Evolutionary conservation across 371 early-diverging fungal genomes (phyloP).

Genomic region (Mortierella sp.): DNA sequence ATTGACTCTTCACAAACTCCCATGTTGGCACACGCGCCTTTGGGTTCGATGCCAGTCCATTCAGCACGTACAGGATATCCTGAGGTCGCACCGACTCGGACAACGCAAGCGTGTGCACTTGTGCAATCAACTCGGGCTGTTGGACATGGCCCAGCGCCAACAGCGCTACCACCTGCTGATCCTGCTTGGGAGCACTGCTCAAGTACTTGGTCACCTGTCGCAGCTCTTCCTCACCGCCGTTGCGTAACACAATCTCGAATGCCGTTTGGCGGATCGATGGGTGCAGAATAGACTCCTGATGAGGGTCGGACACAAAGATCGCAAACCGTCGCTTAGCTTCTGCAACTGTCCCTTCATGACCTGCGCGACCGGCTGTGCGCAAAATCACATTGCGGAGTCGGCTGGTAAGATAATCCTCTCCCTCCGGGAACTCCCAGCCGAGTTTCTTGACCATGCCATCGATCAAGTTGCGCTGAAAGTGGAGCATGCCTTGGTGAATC

Average conservation of each 20-base stretch:
- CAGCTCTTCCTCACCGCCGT: conserved; percentile 81
- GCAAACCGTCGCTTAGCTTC: conserved; percentile 74
- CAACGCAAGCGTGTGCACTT: conserved; percentile 71
- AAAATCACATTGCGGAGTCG: conserved; percentile 61
- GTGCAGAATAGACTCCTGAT: conserved; percentile 73
- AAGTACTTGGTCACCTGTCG: conserved; percentile 79
- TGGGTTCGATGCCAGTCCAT: conserved; percentile 59
- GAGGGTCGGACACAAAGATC: conserved; percentile 61
- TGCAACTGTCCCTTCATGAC: conserved; percentile 53
- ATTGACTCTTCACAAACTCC: conserved; percentile 83
- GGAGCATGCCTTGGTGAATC: conserved; percentile 55
- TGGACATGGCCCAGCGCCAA: conserved; percentile 76
- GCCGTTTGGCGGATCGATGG: conserved; percentile 88
- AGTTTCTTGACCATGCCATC: conserved; percentile 58
- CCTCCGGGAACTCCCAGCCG: conserved; percentile 66
- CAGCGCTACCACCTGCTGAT: conserved; percentile 85
- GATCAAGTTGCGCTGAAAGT: conserved; percentile 62
- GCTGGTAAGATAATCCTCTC: conserved; percentile 58
- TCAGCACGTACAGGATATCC: conserved; percentile 79
- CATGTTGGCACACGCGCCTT: conserved; percentile 76
- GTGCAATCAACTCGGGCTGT: conserved; percentile 66
- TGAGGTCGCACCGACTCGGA: conserved; percentile 82
- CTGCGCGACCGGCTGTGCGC: conserved; percentile 58
- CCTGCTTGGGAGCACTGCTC: conserved; percentile 69
- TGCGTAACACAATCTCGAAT: conserved; percentile 75